phyloP scores from a whole-genome alignment of 163 green algal species.

The Volvox carteri region DNA sequence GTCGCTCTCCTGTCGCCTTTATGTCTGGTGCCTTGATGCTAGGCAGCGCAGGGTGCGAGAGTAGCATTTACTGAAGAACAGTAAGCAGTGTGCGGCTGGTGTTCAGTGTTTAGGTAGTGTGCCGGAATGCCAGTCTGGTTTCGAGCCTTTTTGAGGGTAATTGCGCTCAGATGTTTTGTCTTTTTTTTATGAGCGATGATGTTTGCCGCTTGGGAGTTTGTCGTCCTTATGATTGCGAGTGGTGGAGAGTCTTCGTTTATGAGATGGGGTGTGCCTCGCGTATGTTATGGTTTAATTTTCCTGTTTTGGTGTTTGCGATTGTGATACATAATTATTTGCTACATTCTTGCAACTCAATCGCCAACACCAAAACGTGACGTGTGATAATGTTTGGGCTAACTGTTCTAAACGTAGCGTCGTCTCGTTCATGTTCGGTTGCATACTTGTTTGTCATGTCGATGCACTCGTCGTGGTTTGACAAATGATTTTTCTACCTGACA shows the following conservation, averaged over 20 bases:
- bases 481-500: slow-evolving; percentile 33
- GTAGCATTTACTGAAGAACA: slow-evolving; percentile 17
- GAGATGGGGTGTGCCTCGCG: slow-evolving; percentile 8
- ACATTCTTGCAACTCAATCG: slow-evolving; percentile 43
- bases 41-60: background rate
- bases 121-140: too few species aligned
- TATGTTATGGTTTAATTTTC: slow-evolving; percentile 39
- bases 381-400: background rate
- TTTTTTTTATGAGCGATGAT: too few species aligned
- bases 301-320: slow-evolving; percentile 36
- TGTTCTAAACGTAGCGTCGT: background rate
- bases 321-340: slow-evolving; percentile 44
- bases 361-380: slow-evolving; percentile 32
- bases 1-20: too few species aligned
- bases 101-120: background rate
- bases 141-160: too few species aligned
- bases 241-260: slow-evolving; percentile 5
- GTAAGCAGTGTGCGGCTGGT: background rate
- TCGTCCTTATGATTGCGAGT: background rate
- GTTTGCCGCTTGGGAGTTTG: background rate
- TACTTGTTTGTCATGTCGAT: slow-evolving; percentile 9
- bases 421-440: slow-evolving; percentile 14
- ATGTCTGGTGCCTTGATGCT: background rate
- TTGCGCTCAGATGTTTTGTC: too few species aligned
- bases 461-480: background rate